A percentile compares a stretch with the other conserved stretches of the same genome.
Evolutionary conservation across 768 basidiomycete genomes (phyloP).

Genomic region (Amanita brunnescens): DNA sequence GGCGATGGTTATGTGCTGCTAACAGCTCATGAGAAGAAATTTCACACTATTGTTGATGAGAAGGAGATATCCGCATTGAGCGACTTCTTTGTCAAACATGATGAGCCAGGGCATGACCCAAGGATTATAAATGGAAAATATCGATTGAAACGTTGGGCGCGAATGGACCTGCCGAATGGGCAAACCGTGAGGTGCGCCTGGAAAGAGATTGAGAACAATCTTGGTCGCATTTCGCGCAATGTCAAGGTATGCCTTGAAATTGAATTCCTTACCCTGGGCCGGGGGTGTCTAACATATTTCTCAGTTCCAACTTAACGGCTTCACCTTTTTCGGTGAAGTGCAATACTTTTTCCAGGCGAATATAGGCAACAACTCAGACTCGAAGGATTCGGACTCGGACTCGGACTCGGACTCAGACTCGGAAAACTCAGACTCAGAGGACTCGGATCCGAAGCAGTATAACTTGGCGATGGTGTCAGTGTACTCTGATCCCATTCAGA

Average conservation of each 20-base stretch:
- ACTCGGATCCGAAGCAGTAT: no score
- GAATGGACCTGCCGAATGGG: constrained; percentile 14
- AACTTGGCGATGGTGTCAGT: constrained; percentile 2
- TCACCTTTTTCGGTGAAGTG: neutral
- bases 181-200: constrained; percentile 13
- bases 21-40: neutral
- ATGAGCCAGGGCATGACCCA: neutral
- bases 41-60: neutral
- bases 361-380: neutral
- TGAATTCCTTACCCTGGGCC: neutral
- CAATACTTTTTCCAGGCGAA: neutral
- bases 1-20: constrained; percentile 1
- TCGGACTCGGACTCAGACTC: no score
- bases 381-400: neutral
- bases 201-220: constrained; percentile 9
- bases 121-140: neutral
- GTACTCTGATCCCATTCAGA: constrained; percentile 3
- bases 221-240: constrained; percentile 4
- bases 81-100: neutral
- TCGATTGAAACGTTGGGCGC: constrained; percentile 11
- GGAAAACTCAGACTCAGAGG: no score
- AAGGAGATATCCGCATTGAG: neutral
- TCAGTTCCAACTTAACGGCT: neutral
- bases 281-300: no score
- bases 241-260: constrained; percentile 7